phyloP scores from a whole-genome alignment of 1,284 basidiomycete species.

The Ceratobasidium papillatum region DNA sequence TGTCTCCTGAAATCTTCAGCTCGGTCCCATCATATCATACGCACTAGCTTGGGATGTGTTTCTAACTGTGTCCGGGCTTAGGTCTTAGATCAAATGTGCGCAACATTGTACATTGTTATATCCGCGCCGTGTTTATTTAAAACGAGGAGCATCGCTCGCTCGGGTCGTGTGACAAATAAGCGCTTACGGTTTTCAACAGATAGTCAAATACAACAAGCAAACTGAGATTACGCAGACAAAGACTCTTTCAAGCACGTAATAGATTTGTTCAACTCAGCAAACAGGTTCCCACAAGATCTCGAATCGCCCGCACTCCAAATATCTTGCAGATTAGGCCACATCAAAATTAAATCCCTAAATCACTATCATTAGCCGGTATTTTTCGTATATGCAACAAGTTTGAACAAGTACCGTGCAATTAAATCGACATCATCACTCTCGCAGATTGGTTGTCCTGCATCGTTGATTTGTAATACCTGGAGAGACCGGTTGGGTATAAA shows the following conservation, averaged over 20 bases:
- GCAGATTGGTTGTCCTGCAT: neutral
- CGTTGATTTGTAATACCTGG: neutral
- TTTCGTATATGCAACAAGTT: neutral
- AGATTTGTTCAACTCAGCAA: neutral
- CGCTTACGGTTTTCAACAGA: no score
- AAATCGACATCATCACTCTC: neutral
- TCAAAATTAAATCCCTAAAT: neutral
- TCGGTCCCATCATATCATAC: no score
- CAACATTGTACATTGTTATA: no score
- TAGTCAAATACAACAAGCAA: neutral
- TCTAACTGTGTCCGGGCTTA: no score
- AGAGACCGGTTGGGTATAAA: neutral
- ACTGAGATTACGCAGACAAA: neutral
- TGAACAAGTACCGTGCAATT: neutral
- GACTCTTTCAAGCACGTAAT: neutral
- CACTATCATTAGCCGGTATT: neutral
- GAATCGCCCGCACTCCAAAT: neutral
- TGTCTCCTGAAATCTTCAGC: no score
- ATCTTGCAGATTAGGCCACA: neutral
- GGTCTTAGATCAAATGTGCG: no score
- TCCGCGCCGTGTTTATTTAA: no score
- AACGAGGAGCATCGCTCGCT: no score
- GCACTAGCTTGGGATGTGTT: no score
- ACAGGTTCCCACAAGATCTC: neutral
- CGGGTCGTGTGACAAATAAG: no score